A percentile compares a stretch with the other conserved stretches of the same genome.
phyloP scores from a whole-genome alignment of 805 yeast species.

The Wickerhamomyces canadensis region DNA sequence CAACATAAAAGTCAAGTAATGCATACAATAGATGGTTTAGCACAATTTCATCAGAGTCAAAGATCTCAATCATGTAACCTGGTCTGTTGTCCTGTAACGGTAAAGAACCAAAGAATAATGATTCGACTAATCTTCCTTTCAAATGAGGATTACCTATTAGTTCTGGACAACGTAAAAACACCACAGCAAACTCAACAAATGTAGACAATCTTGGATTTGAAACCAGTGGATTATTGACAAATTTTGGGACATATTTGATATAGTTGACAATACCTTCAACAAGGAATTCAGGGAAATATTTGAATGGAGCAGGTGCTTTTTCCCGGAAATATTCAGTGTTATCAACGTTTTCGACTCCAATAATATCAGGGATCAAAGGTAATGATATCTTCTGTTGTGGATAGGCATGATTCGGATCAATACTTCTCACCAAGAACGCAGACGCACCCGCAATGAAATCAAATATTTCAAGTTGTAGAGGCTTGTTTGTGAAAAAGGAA shows the following conservation, averaged over 20 bases:
- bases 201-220: slow-evolving; percentile 45
- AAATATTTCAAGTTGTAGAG: slow-evolving; percentile 59
- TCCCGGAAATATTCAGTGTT: slow-evolving; percentile 66
- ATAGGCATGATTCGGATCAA: slow-evolving; percentile 65
- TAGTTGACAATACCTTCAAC: slow-evolving; percentile 78
- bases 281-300: slow-evolving; percentile 77
- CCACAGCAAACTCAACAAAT: slow-evolving; percentile 67
- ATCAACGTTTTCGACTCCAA: slow-evolving; percentile 62
- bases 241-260: slow-evolving; percentile 54
- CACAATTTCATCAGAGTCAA: slow-evolving; percentile 59
- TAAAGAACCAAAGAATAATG: slow-evolving; percentile 68
- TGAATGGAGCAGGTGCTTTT: slow-evolving; percentile 70
- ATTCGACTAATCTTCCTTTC: slow-evolving; percentile 78
- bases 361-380: slow-evolving; percentile 56
- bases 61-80: slow-evolving; percentile 68
- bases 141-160: slow-evolving; percentile 88
- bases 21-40: slow-evolving; percentile 69
- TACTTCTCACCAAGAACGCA: slow-evolving; percentile 60
- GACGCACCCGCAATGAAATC: slow-evolving; percentile 76
- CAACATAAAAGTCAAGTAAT: slow-evolving; percentile 83
- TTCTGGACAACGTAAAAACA: slow-evolving; percentile 79
- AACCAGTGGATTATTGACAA: slow-evolving; percentile 51
- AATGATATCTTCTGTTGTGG: slow-evolving; percentile 48
- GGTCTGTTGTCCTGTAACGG: slow-evolving; percentile 50
- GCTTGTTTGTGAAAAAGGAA: slow-evolving; percentile 53